Conservation (phyloP, 2,329 filamentous ascomycete species). For the Basipetospora sp. region DNA sequence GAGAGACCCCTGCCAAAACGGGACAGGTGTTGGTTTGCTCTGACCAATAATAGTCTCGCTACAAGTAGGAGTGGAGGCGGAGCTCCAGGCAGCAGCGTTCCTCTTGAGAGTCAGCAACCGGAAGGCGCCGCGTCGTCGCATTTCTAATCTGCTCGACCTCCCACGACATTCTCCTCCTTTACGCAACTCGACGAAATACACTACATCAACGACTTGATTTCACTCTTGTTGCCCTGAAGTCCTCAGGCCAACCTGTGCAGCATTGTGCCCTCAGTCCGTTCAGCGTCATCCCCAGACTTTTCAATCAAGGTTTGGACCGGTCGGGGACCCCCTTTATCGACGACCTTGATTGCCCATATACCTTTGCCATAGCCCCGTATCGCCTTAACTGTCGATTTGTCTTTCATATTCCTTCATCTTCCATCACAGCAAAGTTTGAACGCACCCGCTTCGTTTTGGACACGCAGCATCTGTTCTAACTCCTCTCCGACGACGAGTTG, state of each 20-base stretch:
- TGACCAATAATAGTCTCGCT: conserved; percentile 2
- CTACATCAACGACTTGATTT: not conserved
- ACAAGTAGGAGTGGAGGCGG: conserved; percentile 4
- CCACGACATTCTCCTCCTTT: conserved; percentile 11
- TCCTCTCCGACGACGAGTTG: not conserved
- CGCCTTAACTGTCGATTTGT: too few species aligned
- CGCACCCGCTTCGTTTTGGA: too few species aligned
- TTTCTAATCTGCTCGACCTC: conserved; percentile 8
- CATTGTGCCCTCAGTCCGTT: too few species aligned
- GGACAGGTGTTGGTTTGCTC: not conserved
- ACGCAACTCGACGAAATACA: not conserved
- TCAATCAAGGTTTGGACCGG: too few species aligned
- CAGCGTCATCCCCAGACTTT: too few species aligned
- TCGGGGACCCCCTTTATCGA: too few species aligned
- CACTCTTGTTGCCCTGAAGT: not conserved
- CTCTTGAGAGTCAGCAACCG: conserved; percentile 1
- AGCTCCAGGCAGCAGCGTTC: conserved; percentile 7
- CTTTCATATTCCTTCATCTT: too few species aligned
- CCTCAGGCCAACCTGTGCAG: not conserved
- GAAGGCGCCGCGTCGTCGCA: not conserved
- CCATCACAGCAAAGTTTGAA: too few species aligned
- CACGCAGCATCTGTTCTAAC: too few species aligned
- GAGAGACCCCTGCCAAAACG: not conserved
- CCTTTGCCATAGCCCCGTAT: too few species aligned
- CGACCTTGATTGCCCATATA: too few species aligned